Conservation (phyloP, 2,329 filamentous ascomycete species). For the Neocucurbitaria cava region DNA sequence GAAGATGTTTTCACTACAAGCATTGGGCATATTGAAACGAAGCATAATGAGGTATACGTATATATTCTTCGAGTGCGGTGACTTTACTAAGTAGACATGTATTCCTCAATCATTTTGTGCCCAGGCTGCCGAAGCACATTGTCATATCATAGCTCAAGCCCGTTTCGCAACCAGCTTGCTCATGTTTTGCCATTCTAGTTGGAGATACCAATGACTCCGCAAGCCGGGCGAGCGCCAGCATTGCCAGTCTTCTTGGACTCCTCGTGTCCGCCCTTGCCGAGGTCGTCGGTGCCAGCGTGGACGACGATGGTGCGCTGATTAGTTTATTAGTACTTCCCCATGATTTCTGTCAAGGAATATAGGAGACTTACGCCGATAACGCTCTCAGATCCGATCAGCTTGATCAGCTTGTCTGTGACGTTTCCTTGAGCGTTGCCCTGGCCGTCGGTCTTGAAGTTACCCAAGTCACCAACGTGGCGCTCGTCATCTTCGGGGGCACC, state of each 20-base stretch:
- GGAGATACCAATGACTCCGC: constrained; percentile 93
- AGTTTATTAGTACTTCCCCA: constrained; percentile 11
- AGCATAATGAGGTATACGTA: background rate
- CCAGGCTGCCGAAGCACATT: constrained; percentile 12
- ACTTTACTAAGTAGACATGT: background rate
- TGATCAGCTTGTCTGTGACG: constrained; percentile 80
- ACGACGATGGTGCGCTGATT: constrained; percentile 88
- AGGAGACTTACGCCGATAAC: constrained; percentile 78
- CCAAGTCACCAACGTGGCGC: constrained; percentile 96
- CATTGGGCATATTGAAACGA: too few species aligned
- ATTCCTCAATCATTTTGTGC: background rate
- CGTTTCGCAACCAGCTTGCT: background rate
- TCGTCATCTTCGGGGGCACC: constrained; percentile 81
- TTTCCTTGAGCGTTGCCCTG: constrained; percentile 89
- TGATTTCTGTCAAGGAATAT: background rate
- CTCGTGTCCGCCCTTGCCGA: constrained; percentile 88
- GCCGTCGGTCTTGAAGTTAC: constrained; percentile 94
- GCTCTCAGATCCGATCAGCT: constrained; percentile 95
- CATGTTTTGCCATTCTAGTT: background rate
- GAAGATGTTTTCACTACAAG: too few species aligned
- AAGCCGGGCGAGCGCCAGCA: constrained; percentile 90
- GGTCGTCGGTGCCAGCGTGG: constrained; percentile 94
- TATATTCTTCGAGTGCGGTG: background rate
- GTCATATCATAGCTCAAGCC: background rate
- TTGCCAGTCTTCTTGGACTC: constrained; percentile 99